Evolutionary conservation across 176 grass and related monocot species (phyloP).

Genomic region (Oryza meyeriana): DNA sequence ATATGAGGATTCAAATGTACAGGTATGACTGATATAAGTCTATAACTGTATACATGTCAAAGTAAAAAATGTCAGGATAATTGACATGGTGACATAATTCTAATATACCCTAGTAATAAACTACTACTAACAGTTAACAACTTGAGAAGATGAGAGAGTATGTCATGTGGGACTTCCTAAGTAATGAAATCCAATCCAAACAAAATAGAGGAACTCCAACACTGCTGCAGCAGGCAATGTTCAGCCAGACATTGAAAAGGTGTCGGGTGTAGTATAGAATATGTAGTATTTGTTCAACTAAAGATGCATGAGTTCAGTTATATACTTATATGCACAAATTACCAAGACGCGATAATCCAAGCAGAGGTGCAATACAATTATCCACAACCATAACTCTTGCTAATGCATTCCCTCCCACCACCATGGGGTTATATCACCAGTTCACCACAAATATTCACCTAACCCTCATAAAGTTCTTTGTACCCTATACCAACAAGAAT

Average conservation of each 20-base stretch:
- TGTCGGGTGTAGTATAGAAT: neutral
- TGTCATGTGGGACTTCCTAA: neutral
- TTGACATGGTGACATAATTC: neutral
- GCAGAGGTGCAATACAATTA: neutral
- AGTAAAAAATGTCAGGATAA: neutral
- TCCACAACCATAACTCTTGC: neutral
- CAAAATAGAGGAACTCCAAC: neutral
- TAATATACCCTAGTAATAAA: neutral
- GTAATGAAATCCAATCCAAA: neutral
- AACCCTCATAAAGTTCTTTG: neutral
- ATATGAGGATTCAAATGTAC: neutral
- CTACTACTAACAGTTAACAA: neutral
- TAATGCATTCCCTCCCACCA: neutral
- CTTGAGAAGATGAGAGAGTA: neutral
- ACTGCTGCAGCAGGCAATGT: neutral
- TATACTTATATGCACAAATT: slow-evolving; percentile 24
- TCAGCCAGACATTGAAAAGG: neutral
- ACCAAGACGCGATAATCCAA: slow-evolving; percentile 10
- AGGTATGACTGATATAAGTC: neutral
- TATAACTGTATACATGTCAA: neutral
- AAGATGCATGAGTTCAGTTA: slow-evolving; percentile 2
- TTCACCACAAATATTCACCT: neutral
- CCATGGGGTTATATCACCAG: neutral
- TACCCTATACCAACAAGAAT: neutral
- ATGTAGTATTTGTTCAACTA: neutral